Conservation (phyloP, 495 filamentous ascomycete species). For the Talaromyces wortmannii region DNA sequence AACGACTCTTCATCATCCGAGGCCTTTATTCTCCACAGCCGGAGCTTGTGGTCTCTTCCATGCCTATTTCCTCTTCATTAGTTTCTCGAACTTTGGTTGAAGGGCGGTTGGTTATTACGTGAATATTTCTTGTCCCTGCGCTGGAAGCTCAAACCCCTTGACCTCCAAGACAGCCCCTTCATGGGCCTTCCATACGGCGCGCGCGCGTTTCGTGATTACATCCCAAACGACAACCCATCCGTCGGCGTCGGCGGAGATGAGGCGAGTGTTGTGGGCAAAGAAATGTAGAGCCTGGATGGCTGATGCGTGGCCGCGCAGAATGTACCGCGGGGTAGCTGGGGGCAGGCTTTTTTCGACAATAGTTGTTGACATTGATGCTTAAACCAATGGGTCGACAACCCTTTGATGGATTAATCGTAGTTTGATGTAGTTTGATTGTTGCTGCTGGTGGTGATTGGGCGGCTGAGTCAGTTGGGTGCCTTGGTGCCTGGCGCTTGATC, state of each 20-base stretch:
- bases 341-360: conserved; percentile 14
- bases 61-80: conserved; percentile 46
- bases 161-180: conserved; percentile 69
- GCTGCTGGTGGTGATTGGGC: neutral
- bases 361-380: neutral
- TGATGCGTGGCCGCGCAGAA: conserved; percentile 79
- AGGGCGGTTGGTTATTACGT: conserved; percentile 54
- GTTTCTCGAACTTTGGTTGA: neutral
- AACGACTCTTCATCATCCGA: conserved; percentile 50
- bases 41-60: conserved; percentile 81
- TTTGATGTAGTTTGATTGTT: too few species aligned
- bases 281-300: conserved; percentile 77
- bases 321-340: conserved; percentile 69
- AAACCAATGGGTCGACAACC: neutral
- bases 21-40: conserved; percentile 68
- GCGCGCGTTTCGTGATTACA: conserved; percentile 69
- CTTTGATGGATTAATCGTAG: too few species aligned
- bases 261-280: conserved; percentile 62
- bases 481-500: neutral
- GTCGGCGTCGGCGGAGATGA: conserved; percentile 83
- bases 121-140: conserved; percentile 42
- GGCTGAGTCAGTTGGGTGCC: neutral
- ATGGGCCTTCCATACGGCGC: conserved; percentile 85
- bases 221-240: conserved; percentile 89
- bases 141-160: conserved; percentile 45